These are phyloP conservation scores for Cyclotella choctawhatcheeana DNA, from an alignment of 108 stramenopile species.

Conservation along the genomic window DNA sequence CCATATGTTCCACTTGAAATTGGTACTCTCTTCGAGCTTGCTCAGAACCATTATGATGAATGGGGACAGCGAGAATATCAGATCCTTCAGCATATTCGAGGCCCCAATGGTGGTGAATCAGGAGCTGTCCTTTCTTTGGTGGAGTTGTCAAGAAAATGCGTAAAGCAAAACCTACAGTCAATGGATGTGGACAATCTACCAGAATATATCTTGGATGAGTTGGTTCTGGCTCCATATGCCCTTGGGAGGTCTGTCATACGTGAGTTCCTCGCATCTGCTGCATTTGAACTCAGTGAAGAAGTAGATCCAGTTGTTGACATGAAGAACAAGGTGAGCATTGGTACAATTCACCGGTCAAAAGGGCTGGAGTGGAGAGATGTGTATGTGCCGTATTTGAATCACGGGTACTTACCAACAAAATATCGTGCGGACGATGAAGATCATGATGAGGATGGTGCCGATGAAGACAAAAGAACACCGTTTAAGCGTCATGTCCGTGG, in stretches of 20 bases:
- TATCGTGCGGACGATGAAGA: slow-evolving; percentile 6
- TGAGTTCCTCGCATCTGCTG: slow-evolving; percentile 10
- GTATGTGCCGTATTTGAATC: slow-evolving; percentile 21
- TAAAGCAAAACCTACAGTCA: background rate
- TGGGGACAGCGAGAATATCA: background rate
- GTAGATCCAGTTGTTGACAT: background rate
- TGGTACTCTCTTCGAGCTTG: background rate
- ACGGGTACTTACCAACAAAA: slow-evolving; percentile 13
- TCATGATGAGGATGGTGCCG: background rate
- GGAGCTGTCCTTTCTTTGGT: background rate
- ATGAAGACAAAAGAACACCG: background rate
- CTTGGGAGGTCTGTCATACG: slow-evolving; percentile 12
- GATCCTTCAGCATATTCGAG: too few relatives aligned
- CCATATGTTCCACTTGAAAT: background rate
- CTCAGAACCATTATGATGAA: background rate
- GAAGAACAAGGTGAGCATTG: slow-evolving; percentile 14
- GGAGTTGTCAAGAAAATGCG: background rate
- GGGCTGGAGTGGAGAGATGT: slow-evolving; percentile 40
- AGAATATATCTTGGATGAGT: slow-evolving; percentile 22
- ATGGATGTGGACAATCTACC: background rate
- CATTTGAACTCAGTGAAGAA: background rate
- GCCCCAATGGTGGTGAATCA: background rate
- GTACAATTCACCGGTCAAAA: slow-evolving; percentile 28
- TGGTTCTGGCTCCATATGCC: slow-evolving; percentile 12
- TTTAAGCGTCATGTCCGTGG: background rate